Base-by-base conservation (phyloP, 306 rosid species). In the Glycyrrhiza uralensis region DNA sequence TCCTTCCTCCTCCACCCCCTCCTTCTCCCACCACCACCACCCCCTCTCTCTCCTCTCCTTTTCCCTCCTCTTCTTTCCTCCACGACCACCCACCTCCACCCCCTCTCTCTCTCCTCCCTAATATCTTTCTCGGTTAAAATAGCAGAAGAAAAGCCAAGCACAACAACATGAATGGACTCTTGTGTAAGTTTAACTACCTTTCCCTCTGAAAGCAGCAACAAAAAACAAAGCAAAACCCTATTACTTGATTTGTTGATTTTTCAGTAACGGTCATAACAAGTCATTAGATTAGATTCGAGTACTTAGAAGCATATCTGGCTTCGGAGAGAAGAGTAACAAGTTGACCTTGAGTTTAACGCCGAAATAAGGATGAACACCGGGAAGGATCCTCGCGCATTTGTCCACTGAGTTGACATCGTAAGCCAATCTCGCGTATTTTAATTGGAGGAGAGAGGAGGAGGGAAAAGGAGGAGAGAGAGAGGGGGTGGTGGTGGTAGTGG, bases 221-320 rank as follows among this genome's bases (percentile, higher is more conserved):
- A 58, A 38, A n/a, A n/a, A n/a, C n/a, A 75, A 46, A 24, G 65
- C n/a, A 44, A n/a, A 64, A 36, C 57, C 61, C 6, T 41, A 57
- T 9, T 6, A 30, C 49, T 18, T 13, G 10, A 61, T 11, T 22
- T 12, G 1, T 35, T 10, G 52, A 66, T 23, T 55, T n/a, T 28
- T 23, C 2, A n/a, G n/a, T 7, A 60, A 12, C 57, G 5, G 19
- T 29, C 54, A 65, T n/a, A n/a, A n/a, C 7, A 17, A 42, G 4
- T 12, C 26, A 42, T 28, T 62, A 12, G 58, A n/a, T n/a, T n/a
- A n/a, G n/a, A n/a, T n/a, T n/a, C n/a, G 18, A 78, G 23, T 80
- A 91, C 97, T 97, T 87, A 91, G 69, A 66, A 86, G 89, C 99
- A 83, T 89, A 73, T 89, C 55, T n/a, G 96, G 96, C 73, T 85